phyloP scores from a whole-genome alignment of 1,284 basidiomycete species.

The Pseudozyma sp. region DNA sequence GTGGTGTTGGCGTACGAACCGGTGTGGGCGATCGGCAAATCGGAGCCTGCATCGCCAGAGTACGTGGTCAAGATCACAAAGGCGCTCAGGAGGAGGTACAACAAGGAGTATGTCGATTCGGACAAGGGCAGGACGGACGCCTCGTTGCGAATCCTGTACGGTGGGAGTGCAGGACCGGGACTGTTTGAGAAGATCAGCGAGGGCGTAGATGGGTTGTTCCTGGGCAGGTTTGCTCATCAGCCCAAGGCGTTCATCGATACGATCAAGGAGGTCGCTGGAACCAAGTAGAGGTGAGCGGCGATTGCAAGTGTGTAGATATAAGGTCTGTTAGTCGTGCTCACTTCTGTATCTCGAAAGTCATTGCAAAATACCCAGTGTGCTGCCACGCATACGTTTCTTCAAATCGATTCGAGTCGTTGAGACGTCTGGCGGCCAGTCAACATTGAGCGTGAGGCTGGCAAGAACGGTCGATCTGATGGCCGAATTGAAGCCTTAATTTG shows the following conservation, averaged over 20 bases:
- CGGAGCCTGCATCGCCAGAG: conserved; percentile 55
- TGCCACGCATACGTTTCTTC: too few relatives aligned
- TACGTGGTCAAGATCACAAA: conserved; percentile 63
- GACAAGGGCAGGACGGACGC: conserved; percentile 34
- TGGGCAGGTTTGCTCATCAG: conserved; percentile 63
- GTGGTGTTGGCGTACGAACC: conserved; percentile 64
- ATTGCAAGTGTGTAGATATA: neutral
- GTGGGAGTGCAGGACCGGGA: conserved; percentile 61
- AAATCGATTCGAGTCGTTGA: too few relatives aligned
- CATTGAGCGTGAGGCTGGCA: too few relatives aligned
- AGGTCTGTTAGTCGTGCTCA: too few relatives aligned
- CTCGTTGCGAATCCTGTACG: conserved; percentile 58
- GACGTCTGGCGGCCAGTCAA: too few relatives aligned
- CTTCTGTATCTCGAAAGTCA: neutral
- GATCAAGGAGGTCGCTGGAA: conserved; percentile 53
- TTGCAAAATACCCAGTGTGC: neutral
- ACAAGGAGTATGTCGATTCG: conserved; percentile 37
- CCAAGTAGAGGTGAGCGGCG: conserved; percentile 4
- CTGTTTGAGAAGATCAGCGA: conserved; percentile 56
- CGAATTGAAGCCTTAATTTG: too few relatives aligned
- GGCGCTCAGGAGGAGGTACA: conserved; percentile 44
- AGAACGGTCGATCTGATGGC: too few relatives aligned
- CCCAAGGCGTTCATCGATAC: conserved; percentile 58
- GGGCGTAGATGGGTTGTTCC: conserved; percentile 63
- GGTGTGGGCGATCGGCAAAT: conserved; percentile 64